phyloP scores from a whole-genome alignment of 2,329 filamentous ascomycete species.

The Nemania bipapillata region DNA sequence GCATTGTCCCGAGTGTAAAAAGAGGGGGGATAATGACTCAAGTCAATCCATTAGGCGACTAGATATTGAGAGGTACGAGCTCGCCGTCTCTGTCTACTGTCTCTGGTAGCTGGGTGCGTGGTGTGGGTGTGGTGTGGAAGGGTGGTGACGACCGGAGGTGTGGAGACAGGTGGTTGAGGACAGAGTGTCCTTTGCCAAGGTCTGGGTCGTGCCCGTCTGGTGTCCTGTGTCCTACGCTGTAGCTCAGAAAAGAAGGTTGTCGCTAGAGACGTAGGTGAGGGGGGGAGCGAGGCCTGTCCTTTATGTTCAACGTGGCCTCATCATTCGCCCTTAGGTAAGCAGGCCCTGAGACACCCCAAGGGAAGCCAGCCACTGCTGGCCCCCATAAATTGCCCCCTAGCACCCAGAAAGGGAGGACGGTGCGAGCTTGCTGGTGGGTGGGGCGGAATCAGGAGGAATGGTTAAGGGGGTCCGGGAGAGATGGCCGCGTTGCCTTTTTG shows the following conservation, averaged over 20 bases:
- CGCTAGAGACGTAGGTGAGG: not conserved
- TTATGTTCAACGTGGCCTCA: slow-evolving; percentile 44
- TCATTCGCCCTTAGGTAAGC: slow-evolving; percentile 30
- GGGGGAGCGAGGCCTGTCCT: slow-evolving; percentile 26
- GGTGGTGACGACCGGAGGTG: not conserved
- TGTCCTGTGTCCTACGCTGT: not conserved
- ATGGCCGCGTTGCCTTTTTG: slow-evolving; percentile 22
- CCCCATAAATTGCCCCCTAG: slow-evolving; percentile 6
- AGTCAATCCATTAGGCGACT: slow-evolving; percentile 3
- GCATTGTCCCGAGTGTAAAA: slow-evolving; percentile 21
- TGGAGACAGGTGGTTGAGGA: slow-evolving; percentile 32
- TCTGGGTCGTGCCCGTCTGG: not conserved
- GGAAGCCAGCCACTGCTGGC: slow-evolving; percentile 26
- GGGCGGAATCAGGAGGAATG: slow-evolving; percentile 34
- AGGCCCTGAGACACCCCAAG: slow-evolving; percentile 13
- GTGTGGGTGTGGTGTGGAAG: not conserved
- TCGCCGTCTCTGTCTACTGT: too few species aligned
- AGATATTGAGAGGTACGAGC: not conserved
- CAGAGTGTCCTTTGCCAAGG: slow-evolving; percentile 43
- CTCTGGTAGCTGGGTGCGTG: too few species aligned
- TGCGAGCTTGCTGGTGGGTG: slow-evolving; percentile 21
- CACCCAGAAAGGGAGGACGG: slow-evolving; percentile 23
- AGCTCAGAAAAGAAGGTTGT: too few species aligned
- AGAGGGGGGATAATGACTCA: slow-evolving; percentile 35
- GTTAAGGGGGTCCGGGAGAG: slow-evolving; percentile 11